These are phyloP conservation scores for Neonectria hederae DNA, from an alignment of 2,329 filamentous ascomycete species.

Conservation along the genomic window DNA sequence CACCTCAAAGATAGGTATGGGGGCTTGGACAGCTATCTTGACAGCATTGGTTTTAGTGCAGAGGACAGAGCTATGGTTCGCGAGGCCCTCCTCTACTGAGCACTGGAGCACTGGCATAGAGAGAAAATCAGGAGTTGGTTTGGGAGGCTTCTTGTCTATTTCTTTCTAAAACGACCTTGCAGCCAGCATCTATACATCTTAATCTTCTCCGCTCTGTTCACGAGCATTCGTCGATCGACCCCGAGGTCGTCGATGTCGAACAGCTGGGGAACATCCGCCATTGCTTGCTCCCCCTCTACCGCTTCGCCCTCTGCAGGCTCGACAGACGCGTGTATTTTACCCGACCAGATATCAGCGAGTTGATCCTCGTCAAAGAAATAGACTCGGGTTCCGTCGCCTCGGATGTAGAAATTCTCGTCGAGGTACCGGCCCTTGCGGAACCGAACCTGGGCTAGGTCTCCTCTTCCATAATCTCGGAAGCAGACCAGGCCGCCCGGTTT, in stretches of 20 bases:
- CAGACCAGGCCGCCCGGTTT: constrained; percentile 94
- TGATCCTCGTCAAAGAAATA: constrained; percentile 97
- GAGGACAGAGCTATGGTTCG: constrained; percentile 53
- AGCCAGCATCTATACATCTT: constrained; percentile 99
- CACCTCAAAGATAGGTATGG: constrained; percentile 72
- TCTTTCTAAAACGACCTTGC: constrained; percentile 82
- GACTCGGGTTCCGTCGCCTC: constrained; percentile 93
- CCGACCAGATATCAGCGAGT: constrained; percentile 80
- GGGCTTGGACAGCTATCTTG: constrained; percentile 72
- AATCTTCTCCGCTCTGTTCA: constrained; percentile 87
- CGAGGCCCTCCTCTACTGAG: constrained; percentile 55
- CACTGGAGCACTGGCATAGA: not conserved
- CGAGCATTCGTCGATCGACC: constrained; percentile 86
- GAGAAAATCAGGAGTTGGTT: not conserved
- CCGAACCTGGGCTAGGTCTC: constrained; percentile 93
- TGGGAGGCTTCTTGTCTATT: constrained; percentile 50
- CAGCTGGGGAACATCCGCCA: constrained; percentile 40
- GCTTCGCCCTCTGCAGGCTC: constrained; percentile 14
- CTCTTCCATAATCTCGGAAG: constrained; percentile 96
- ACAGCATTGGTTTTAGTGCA: constrained; percentile 65
- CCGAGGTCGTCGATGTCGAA: constrained; percentile 84
- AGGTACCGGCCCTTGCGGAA: constrained; percentile 96
- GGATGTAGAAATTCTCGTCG: constrained; percentile 96
- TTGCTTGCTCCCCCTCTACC: constrained; percentile 28
- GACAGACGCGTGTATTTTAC: constrained; percentile 41